These are phyloP conservation scores for Neoboletus brunneissimus DNA, from an alignment of 768 basidiomycete genomes.

Conservation along the genomic window DNA sequence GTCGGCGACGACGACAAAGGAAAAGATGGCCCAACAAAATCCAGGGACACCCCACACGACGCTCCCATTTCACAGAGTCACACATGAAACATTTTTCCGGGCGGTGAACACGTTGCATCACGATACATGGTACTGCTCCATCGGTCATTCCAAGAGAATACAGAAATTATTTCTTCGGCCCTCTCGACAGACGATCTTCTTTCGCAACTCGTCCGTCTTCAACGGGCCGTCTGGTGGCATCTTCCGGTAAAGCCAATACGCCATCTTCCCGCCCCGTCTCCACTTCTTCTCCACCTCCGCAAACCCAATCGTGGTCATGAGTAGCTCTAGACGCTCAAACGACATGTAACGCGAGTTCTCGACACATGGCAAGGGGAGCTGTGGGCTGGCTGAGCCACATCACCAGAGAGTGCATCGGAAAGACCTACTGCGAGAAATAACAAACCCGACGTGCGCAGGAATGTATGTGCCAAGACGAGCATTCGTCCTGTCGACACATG, in stretches of 20 bases:
- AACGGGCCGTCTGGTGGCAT: neutral
- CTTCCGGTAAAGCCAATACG: slow-evolving; percentile 80
- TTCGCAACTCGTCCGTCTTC: slow-evolving; percentile 36
- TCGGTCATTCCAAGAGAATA: slow-evolving; percentile 39
- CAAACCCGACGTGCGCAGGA: slow-evolving; percentile 53
- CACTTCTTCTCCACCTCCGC: slow-evolving; percentile 54
- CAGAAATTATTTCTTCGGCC: slow-evolving; percentile 82
- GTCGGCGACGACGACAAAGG: slow-evolving; percentile 7
- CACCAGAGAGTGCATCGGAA: neutral
- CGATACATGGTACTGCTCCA: too few species aligned
- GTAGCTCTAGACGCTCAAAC: slow-evolving; percentile 48
- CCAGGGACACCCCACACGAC: too few species aligned
- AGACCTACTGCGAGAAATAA: slow-evolving; percentile 68
- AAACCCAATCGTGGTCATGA: slow-evolving; percentile 70
- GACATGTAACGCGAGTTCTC: slow-evolving; percentile 82
- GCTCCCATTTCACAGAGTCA: too few species aligned
- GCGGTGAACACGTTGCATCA: neutral
- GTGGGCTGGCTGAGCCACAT: slow-evolving; percentile 9
- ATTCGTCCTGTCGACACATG: slow-evolving; percentile 54
- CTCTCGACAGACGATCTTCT: slow-evolving; percentile 57
- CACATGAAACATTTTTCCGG: neutral
- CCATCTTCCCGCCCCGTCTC: slow-evolving; percentile 77
- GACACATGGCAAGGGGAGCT: slow-evolving; percentile 86
- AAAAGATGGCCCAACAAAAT: neutral
- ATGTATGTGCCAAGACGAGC: slow-evolving; percentile 57